Percentiles rank a stretch among this genome's conserved stretches.
phyloP scores from a whole-genome alignment of 2,329 filamentous ascomycete species.

The Gaeumannomyces tritici region DNA sequence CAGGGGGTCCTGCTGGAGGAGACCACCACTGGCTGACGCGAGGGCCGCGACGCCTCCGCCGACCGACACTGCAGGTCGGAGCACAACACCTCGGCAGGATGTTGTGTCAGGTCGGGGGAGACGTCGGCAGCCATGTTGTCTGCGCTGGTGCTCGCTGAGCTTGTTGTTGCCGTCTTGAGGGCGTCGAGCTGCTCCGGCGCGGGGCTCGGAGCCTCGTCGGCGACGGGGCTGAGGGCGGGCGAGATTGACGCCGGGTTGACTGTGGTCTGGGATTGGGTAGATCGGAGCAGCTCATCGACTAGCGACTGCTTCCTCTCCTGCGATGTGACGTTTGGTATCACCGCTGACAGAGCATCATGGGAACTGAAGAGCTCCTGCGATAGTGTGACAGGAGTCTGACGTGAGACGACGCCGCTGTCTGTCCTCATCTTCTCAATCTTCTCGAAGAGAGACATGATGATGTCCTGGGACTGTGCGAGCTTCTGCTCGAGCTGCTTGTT shows the following conservation, averaged over 20 bases:
- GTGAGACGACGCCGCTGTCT: slow-evolving; percentile 32
- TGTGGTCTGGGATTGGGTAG: slow-evolving; percentile 32
- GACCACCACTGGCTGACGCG: slow-evolving; percentile 24
- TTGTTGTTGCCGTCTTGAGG: slow-evolving; percentile 13
- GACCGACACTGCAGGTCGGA: slow-evolving; percentile 98
- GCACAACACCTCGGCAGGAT: slow-evolving; percentile 99
- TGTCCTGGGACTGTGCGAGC: slow-evolving; percentile 40
- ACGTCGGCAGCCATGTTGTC: slow-evolving; percentile 13
- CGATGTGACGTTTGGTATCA: background rate
- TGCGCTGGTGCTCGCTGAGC: background rate
- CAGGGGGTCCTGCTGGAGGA: background rate
- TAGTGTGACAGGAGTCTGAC: slow-evolving; percentile 42
- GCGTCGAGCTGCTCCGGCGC: slow-evolving; percentile 17
- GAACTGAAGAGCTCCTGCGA: slow-evolving; percentile 49
- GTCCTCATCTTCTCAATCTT: slow-evolving; percentile 40
- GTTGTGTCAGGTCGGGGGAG: slow-evolving; percentile 94
- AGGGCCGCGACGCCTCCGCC: slow-evolving; percentile 48
- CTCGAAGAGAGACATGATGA: slow-evolving; percentile 37
- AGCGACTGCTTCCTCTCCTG: slow-evolving; percentile 13
- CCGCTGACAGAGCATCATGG: slow-evolving; percentile 18
- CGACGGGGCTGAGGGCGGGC: slow-evolving; percentile 42
- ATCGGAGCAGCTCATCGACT: slow-evolving; percentile 31
- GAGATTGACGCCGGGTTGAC: slow-evolving; percentile 55
- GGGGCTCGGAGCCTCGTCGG: slow-evolving; percentile 27
- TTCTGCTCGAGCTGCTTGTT: slow-evolving; percentile 58